These are phyloP conservation scores for Trematosphaeria pertusa DNA, from an alignment of 2,329 filamentous ascomycete genomes.

Conservation along the genomic window DNA sequence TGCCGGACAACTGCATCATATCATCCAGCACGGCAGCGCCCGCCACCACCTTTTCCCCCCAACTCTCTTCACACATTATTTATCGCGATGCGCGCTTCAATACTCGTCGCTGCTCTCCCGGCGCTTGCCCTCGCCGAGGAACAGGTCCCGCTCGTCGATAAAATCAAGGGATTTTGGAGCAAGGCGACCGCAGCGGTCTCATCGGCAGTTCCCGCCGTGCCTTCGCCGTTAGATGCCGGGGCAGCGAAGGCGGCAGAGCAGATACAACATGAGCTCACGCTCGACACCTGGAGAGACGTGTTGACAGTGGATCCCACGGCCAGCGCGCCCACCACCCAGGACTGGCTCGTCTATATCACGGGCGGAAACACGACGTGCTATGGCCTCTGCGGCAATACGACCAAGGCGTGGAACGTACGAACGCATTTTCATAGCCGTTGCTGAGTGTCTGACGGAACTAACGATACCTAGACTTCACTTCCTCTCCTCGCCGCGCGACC, in stretches of 20 bases:
- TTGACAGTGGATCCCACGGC: constrained; percentile 66
- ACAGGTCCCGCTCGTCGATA: constrained; percentile 68
- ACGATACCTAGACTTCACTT: constrained; percentile 70
- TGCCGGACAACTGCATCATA: constrained; percentile 8
- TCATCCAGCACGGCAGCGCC: constrained; percentile 5
- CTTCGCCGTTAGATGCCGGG: constrained; percentile 53
- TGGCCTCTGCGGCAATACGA: constrained; percentile 70
- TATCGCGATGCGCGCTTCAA: constrained; percentile 16
- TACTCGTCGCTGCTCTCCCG: constrained; percentile 60
- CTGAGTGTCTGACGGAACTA: too few relatives aligned
- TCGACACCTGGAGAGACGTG: constrained; percentile 74
- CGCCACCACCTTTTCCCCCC: not conserved
- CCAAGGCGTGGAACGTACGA: constrained; percentile 64
- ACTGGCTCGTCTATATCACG: constrained; percentile 78
- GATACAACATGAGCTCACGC: constrained; percentile 65
- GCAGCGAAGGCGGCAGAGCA: constrained; percentile 60
- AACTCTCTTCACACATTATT: constrained; percentile 4
- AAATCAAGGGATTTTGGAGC: constrained; percentile 62
- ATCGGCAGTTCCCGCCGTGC: constrained; percentile 55
- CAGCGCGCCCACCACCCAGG: constrained; percentile 67
- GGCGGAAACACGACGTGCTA: constrained; percentile 82
- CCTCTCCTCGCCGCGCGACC: constrained; percentile 67
- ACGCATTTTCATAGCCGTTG: constrained; percentile 3
- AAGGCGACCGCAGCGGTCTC: constrained; percentile 63
- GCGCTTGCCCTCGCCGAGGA: constrained; percentile 61